phyloP scores from a whole-genome alignment of 345 rosid genomes.

The Toxicodendron radicans region DNA sequence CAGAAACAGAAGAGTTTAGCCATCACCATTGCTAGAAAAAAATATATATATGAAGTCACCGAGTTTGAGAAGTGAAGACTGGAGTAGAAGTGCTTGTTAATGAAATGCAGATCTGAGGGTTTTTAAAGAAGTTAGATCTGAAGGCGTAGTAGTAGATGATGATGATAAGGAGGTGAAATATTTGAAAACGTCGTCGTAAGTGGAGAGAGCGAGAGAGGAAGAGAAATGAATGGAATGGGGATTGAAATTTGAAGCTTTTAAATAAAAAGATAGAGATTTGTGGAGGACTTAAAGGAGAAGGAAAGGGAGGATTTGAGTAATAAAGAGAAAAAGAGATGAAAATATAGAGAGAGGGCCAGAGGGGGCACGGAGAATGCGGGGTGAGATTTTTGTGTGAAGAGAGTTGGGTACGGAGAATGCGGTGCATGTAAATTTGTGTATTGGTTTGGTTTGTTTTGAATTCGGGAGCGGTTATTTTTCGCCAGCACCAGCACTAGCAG shows the following conservation, averaged over 20 bases:
- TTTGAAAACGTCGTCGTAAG: slow-evolving; percentile 2
- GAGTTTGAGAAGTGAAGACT: background rate
- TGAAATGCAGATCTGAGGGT: slow-evolving; percentile 19
- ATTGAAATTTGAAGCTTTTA: background rate
- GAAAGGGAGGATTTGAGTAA: background rate
- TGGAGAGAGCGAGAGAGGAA: background rate
- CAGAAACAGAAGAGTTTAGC: background rate
- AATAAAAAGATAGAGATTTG: background rate
- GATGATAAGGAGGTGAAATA: background rate
- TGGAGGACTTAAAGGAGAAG: background rate
- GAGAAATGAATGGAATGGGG: no score
- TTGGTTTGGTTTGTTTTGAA: background rate
- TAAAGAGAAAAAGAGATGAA: background rate
- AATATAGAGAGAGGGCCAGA: background rate
- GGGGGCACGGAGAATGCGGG: background rate
- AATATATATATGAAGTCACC: background rate
- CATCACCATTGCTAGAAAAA: background rate
- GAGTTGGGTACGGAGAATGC: background rate
- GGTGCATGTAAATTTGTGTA: background rate
- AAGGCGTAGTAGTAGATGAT: no score
- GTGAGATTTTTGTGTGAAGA: background rate
- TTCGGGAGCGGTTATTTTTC: no score
- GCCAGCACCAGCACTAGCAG: no score
- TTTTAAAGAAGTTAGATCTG: slow-evolving; percentile 2
- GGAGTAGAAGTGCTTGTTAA: no score